Conservation (phyloP, 805 yeast species). For the Peterozyma xylosa region DNA sequence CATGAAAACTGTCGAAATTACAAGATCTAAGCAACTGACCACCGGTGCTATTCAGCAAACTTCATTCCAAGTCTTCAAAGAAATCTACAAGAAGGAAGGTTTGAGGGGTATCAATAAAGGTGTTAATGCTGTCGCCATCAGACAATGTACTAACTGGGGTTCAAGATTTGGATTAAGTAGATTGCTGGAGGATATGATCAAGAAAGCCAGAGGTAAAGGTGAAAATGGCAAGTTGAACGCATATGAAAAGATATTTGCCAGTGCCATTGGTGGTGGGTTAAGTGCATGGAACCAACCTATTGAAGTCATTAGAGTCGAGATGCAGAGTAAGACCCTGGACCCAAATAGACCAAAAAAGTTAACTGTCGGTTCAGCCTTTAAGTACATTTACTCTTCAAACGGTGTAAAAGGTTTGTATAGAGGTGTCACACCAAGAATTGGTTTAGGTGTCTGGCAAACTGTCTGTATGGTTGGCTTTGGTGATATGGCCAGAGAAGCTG, state of each 20-base stretch:
- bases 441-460: slow-evolving; percentile 97
- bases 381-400: slow-evolving; percentile 73
- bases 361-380: slow-evolving; percentile 67
- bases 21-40: slow-evolving; percentile 72
- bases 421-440: slow-evolving; percentile 96
- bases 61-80: slow-evolving; percentile 79
- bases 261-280: slow-evolving; percentile 93
- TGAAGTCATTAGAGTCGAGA: slow-evolving; percentile 95
- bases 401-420: slow-evolving; percentile 89
- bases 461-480: slow-evolving; percentile 98
- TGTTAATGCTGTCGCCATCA: slow-evolving; percentile 29
- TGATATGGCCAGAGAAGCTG: slow-evolving; percentile 77
- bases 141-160: slow-evolving; percentile 99
- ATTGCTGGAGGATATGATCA: slow-evolving; percentile 81
- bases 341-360: slow-evolving; percentile 94
- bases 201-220: slow-evolving; percentile 51
- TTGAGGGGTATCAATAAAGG: slow-evolving; percentile 79
- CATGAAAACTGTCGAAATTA: slow-evolving; percentile 98
- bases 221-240: slow-evolving; percentile 60
- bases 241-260: slow-evolving; percentile 73
- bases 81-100: slow-evolving; percentile 81
- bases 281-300: slow-evolving; percentile 99
- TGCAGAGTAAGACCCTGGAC: slow-evolving; percentile 92
- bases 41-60: slow-evolving; percentile 67
- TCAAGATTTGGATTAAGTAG: slow-evolving; percentile 91